Base-by-base conservation (phyloP, 2,329 filamentous ascomycete genomes). In the Aspergillus pseudonomiae region DNA sequence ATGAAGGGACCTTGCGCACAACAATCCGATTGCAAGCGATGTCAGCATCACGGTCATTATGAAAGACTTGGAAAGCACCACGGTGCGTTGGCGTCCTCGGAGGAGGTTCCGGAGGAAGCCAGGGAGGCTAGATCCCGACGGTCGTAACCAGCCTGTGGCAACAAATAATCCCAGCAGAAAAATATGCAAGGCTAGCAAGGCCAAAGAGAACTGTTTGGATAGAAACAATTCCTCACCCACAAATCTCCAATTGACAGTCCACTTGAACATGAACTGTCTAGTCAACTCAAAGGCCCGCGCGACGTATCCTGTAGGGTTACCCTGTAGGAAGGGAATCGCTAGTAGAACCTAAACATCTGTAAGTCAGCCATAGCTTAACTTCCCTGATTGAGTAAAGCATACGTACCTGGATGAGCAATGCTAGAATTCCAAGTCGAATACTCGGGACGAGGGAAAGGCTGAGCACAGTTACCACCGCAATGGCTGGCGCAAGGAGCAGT, bases 241-340 rank as follows among this genome's bases (percentile, higher is more conserved):
- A 76, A 98, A 98, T 60, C 94, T 89, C 95, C 95, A 99, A 78
- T 99, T 99, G 69, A 99, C 95, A 0, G 95, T 99, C 95, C 95
- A 99, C 79, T 94, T 93, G 83, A 94, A 98, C 71, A 97, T 85
- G 80, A 99, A 99, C 71, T 92, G 88, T 60, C 95, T 86, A 54
- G 91, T 93, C 63, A 99, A 85, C 80, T 99, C 93, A 75, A 99
- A 99, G 0, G 95, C 93, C 67, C 91, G 85, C 54, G 87, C 86
- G 21, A 96, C 75, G 75, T 99, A 99, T 32, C 89, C 91, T 63
- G 79, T 78, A 24, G 88, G 79, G 69, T 93, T 90, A 46, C 81
- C 81, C 57, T 80, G 73, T 11, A 83, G 75, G 79, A 97, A 98
- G 0, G 93, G 93, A 50, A 85, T 80, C 19, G 83, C 86, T 59